A percentile compares a stretch with the other conserved stretches of the same genome.
phyloP scores from a whole-genome alignment of 768 basidiomycete genomes.

The Psilocybe azurescens region DNA sequence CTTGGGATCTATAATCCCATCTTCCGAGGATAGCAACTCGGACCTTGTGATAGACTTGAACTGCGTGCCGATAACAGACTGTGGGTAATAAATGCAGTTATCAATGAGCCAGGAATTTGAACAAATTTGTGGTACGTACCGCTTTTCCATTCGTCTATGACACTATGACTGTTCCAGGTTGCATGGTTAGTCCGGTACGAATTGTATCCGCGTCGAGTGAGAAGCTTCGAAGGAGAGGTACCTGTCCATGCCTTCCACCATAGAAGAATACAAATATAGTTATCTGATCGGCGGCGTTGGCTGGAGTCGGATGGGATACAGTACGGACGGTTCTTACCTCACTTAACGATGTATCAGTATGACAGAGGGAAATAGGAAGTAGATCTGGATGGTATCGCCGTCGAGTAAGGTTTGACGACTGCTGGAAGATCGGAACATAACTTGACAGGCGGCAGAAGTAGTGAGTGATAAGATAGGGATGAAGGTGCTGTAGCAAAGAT shows the following conservation, averaged over 20 bases:
- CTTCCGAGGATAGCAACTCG: constrained; percentile 2
- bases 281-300: too few species aligned
- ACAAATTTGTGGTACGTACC: background rate
- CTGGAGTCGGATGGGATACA: too few species aligned
- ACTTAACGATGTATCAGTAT: too few species aligned
- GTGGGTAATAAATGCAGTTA: background rate
- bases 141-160: background rate
- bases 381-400: too few species aligned
- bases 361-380: too few species aligned
- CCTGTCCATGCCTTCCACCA: background rate
- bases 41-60: background rate
- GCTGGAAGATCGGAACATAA: too few species aligned
- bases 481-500: too few species aligned
- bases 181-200: background rate
- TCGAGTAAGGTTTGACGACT: too few species aligned
- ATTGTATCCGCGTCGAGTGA: background rate
- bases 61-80: background rate
- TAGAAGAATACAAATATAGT: too few species aligned
- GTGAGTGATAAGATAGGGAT: too few species aligned
- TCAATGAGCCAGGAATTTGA: background rate
- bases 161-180: background rate
- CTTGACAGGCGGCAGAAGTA: too few species aligned
- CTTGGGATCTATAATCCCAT: background rate
- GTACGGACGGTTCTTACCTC: too few species aligned
- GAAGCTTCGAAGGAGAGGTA: background rate